Evolutionary conservation across 345 rosid species (phyloP), one percentile per base, ranked within the genome.

Genomic region (Trapa bicornis): DNA sequence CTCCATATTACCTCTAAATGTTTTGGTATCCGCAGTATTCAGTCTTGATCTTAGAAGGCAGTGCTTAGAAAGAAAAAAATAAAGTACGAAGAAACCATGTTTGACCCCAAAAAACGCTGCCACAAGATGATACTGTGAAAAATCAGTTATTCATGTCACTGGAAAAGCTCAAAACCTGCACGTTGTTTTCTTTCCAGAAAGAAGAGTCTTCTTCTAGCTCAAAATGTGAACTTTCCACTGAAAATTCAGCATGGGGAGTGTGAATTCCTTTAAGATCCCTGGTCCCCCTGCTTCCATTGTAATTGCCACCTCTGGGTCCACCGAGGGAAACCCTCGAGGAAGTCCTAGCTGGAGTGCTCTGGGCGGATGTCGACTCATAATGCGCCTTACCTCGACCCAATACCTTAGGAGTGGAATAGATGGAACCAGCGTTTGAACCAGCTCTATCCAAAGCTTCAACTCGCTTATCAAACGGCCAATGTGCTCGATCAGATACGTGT

Each of bases 121-220:
- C 54, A 50, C 54, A 0, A 68, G 41, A 22, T 32, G 12, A 43
- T 47, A 4, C 0, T 2, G 39, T 43, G 56, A 15, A 54, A 7
- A 39, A 37, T 14, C 10, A 42, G 38, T 45, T 37, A 32, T 14
- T 22, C 54, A 58, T 32, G 12, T 58, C 1, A 58, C 12, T 6
- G 38, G 7, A 58, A 32, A 33, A 58, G 10, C 3, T 35, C 38
- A 33, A 57, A 70, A 92, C 98, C 96, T 92, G 98, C 71, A 92
- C 96, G 79, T 88, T 89, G 67, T 87, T 92, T 73, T 92, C 96
- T 52, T 73, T 76, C 98, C 96, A 89, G 69, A 85, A 92, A 58
- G 84, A 85, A 39, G 87, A 80, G 69, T 92, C 88, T 74, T 84
- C 89, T 35, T 78, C 75, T n/a, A 89, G 85, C 82, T 85, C 93